Base-by-base conservation (phyloP, 257 asterid genomes). In the Nicotiana tomentosiformis region DNA sequence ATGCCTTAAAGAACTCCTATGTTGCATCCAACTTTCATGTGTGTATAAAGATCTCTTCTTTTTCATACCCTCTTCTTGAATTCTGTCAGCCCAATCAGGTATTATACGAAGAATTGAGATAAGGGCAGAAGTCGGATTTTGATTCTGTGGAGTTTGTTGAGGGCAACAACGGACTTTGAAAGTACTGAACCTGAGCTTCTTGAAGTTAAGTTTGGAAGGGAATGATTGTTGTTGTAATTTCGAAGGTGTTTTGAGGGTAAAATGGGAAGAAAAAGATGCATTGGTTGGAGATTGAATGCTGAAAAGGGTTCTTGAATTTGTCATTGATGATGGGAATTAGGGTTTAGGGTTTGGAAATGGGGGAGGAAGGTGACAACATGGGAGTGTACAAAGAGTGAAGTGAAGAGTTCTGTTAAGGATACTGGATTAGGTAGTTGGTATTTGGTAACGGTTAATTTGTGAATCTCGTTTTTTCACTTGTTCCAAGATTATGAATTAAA, bases 71-170 rank as follows among this genome's bases (percentile, higher is more conserved):
- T 84, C 70, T 78, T 96, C 99, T 68, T 94, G 85, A 0, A 91
- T 79, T 20, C 11, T 14, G 83, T 96, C 99, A 7, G 94, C 92
- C 98, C 98, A 96, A 49, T 94, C 87, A 16, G 98, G 99, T 14
- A 96, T 83, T 7, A 89, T 87, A 1, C 85, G 88, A 46, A 96
- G 77, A 77, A 90, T 81, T 49, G 93, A 88, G 10, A 84, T 20
- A 5, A 94, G 83, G 77, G 87, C 53, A 17, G 85, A 66, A 14
- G 81, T 86, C 66, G 81, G 88, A 77, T 84, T 66, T 5, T 90
- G 62, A 15, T 89, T 56, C 64, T 81, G 80, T 12, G 91, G 74
- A 56, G 81, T 56, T 74, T 76, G 82, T 4, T 72, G 79, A 3
- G 95, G 33, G 83, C 90, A 55, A 81, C 92, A 89, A 82, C 72